phyloP scores from a whole-genome alignment of 441 rosid species.

The Breynia disticha region DNA sequence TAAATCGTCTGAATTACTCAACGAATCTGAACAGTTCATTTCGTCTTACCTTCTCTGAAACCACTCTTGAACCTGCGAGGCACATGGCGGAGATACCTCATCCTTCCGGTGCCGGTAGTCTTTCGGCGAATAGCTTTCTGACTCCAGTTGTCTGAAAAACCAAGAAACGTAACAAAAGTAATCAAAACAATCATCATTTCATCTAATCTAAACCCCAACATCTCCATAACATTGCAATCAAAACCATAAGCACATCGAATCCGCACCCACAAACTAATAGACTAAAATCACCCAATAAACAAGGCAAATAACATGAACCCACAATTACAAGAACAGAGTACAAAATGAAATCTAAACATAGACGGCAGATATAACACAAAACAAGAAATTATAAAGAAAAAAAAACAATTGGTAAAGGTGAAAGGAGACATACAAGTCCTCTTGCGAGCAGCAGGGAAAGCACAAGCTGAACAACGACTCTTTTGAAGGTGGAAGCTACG shows the following conservation, averaged over 20 bases:
- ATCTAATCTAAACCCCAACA: too few species aligned
- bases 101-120: conserved; percentile 89
- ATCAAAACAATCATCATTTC: too few species aligned
- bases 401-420: background rate
- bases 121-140: conserved; percentile 80
- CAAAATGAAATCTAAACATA: too few species aligned
- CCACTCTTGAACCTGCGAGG: conserved; percentile 90
- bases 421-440: conserved; percentile 34
- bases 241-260: background rate
- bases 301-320: too few species aligned
- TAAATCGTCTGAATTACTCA: too few species aligned
- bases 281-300: too few species aligned
- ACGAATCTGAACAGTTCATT: background rate
- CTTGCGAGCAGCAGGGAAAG: conserved; percentile 81
- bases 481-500: conserved; percentile 94
- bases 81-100: conserved; percentile 78
- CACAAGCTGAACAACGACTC: conserved; percentile 86
- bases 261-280: too few species aligned
- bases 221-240: too few species aligned
- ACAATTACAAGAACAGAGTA: too few species aligned
- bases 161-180: too few species aligned
- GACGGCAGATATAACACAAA: background rate
- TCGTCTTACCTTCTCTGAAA: conserved; percentile 64
- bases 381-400: background rate
- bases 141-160: conserved; percentile 78